These are phyloP conservation scores for Alternaria viburni DNA, from an alignment of 2,329 filamentous ascomycete genomes.

Conservation along the genomic window DNA sequence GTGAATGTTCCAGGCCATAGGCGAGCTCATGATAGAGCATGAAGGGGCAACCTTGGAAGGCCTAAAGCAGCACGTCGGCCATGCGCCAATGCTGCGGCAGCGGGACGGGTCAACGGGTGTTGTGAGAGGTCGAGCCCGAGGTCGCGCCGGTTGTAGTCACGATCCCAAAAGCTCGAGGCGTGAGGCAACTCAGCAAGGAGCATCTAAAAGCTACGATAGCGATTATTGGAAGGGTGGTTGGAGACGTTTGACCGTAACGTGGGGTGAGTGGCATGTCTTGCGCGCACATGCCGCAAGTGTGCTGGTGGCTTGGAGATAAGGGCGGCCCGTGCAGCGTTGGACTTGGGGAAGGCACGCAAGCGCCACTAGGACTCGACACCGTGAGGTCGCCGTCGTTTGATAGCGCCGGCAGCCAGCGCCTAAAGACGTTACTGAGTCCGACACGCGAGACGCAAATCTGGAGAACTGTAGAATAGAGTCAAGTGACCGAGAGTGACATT, in stretches of 20 bases:
- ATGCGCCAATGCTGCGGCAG: slow-evolving; percentile 8
- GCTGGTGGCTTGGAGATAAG: slow-evolving; percentile 7
- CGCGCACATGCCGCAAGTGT: slow-evolving; percentile 16
- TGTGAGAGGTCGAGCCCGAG: not conserved
- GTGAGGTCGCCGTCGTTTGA: not conserved
- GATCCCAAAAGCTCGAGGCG: not conserved
- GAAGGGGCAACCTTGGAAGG: not conserved
- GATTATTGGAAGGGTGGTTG: not conserved
- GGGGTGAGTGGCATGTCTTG: slow-evolving; percentile 5
- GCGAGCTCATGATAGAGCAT: slow-evolving; percentile 19
- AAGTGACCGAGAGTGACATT: slow-evolving; percentile 9
- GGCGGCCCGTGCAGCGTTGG: slow-evolving; percentile 6
- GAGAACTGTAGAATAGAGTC: slow-evolving; percentile 6
- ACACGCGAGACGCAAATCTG: slow-evolving; percentile 14
- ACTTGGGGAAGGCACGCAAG: slow-evolving; percentile 11
- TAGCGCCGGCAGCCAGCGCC: slow-evolving; percentile 8
- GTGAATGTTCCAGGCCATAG: slow-evolving; percentile 3
- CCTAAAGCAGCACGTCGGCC: slow-evolving; percentile 9
- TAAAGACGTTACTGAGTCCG: slow-evolving; percentile 2
- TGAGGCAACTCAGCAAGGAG: not conserved
- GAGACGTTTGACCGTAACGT: not conserved
- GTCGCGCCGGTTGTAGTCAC: not conserved
- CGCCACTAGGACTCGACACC: slow-evolving; percentile 12
- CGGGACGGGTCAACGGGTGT: slow-evolving; percentile 10
- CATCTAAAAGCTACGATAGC: not conserved